Conservation (phyloP, 768 basidiomycete genomes). For the Tricholoma saponaceum region DNA sequence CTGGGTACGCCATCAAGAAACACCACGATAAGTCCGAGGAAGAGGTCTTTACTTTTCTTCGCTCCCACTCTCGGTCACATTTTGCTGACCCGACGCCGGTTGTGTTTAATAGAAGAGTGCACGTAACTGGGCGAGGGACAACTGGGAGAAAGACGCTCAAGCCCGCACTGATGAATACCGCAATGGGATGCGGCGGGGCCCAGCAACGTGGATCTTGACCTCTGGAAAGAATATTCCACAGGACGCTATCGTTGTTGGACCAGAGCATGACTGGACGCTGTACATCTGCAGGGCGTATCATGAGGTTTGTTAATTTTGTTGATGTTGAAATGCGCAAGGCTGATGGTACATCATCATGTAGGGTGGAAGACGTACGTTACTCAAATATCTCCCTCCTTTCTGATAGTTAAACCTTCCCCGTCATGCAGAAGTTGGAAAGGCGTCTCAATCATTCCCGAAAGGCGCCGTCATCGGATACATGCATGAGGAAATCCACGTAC, state of each 20-base stretch:
- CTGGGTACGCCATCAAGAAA: background rate
- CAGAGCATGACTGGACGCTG: slow-evolving; percentile 46
- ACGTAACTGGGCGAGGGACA: slow-evolving; percentile 41
- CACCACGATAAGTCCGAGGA: slow-evolving; percentile 35
- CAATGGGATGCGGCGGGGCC: slow-evolving; percentile 36
- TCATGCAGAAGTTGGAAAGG: slow-evolving; percentile 61
- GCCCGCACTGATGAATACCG: slow-evolving; percentile 47
- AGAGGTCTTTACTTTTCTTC: slow-evolving; percentile 15
- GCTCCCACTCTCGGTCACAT: slow-evolving; percentile 45
- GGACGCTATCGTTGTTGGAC: slow-evolving; percentile 53
- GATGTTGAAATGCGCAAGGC: background rate
- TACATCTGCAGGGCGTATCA: slow-evolving; percentile 58
- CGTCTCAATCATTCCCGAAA: slow-evolving; percentile 50
- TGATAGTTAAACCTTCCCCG: slow-evolving; percentile 22
- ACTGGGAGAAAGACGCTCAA: slow-evolving; percentile 58
- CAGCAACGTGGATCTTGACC: slow-evolving; percentile 60
- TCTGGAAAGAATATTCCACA: slow-evolving; percentile 57
- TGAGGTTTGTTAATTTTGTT: slow-evolving; percentile 39
- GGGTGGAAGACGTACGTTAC: slow-evolving; percentile 52
- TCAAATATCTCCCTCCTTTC: slow-evolving; percentile 24
- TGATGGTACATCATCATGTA: slow-evolving; percentile 17
- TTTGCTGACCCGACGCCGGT: slow-evolving; percentile 2
- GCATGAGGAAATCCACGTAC: slow-evolving; percentile 55
- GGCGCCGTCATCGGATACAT: slow-evolving; percentile 64
- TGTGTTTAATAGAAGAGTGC: slow-evolving; percentile 40